These are phyloP conservation scores for Teratosphaeria pseudoeucalypti DNA, from an alignment of 2,329 filamentous ascomycete species.

Conservation along the genomic window DNA sequence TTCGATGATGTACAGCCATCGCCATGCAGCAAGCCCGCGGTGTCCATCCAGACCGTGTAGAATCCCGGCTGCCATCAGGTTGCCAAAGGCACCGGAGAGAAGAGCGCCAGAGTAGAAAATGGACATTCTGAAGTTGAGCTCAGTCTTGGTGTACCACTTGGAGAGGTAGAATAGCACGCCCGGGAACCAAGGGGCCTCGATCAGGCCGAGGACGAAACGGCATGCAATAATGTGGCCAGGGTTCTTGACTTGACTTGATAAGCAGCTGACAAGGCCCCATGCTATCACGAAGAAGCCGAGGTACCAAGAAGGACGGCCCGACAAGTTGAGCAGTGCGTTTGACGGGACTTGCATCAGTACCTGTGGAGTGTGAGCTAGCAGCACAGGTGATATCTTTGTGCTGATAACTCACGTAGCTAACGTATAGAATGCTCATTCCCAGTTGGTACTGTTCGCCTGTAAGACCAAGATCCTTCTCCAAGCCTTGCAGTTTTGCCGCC, in stretches of 20 bases:
- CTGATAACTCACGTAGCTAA: slow-evolving; percentile 36
- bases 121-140: slow-evolving; percentile 55
- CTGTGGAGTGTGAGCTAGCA: slow-evolving; percentile 4
- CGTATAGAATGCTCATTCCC: slow-evolving; percentile 49
- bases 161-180: slow-evolving; percentile 48
- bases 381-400: neutral
- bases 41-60: slow-evolving; percentile 52
- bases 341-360: slow-evolving; percentile 38
- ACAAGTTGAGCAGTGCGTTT: slow-evolving; percentile 66
- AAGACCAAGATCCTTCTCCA: slow-evolving; percentile 51
- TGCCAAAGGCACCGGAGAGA: slow-evolving; percentile 62
- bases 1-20: slow-evolving; percentile 57
- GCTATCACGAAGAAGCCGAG: slow-evolving; percentile 65
- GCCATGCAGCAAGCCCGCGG: slow-evolving; percentile 50
- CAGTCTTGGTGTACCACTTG: slow-evolving; percentile 60
- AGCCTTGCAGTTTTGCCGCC: slow-evolving; percentile 53
- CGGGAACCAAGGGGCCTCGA: slow-evolving; percentile 38
- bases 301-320: slow-evolving; percentile 49
- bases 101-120: slow-evolving; percentile 58
- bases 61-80: slow-evolving; percentile 50
- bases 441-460: slow-evolving; percentile 53
- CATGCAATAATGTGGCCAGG: slow-evolving; percentile 21
- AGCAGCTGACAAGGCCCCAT: slow-evolving; percentile 60
- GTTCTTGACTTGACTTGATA: slow-evolving; percentile 20
- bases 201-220: slow-evolving; percentile 56